Base-by-base conservation (phyloP, 768 basidiomycete genomes). In the Boletus sp. region DNA sequence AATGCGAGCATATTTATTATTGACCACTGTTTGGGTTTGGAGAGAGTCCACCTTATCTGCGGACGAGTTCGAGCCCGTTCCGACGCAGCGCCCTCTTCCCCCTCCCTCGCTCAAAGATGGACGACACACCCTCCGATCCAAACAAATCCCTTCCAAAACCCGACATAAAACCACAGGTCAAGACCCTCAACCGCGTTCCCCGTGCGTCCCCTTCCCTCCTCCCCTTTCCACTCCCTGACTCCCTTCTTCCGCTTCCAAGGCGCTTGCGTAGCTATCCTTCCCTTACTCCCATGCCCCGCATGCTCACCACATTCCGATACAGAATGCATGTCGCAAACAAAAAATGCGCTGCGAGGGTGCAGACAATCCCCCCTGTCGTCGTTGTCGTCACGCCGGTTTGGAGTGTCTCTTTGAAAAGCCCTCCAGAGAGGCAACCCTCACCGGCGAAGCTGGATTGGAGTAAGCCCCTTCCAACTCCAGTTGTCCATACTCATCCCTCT, bases 321-420 rank as follows among this genome's bases (percentile, higher is more conserved):
- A 94, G 92, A 95, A 95, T 85, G 91, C 93, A 17, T 96, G 94
- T 73, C 80, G 94, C 64, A 91, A 93, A 67, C 94, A 95, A 79
- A 97, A 97, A 77, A 97, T 97, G 95, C 81, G 94, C 64, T 98
- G 94, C 69, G 93, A 95, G 72, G 94, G 93, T 2, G 95, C 94
- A 15, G 95, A 97, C 71, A 94, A 92, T 66, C 94, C 95, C 28
- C 95, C 95, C n/a, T 98, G 95, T 74, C 87, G 90, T 66, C 85
- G 95, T 44, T 98, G 95, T 75, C 82, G 91, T 33, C 89, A 93
- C 65, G 87, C 90, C 18, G 90, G 92, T 3, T 79, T 97, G 12
- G 91, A 94, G 41, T 98, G 95, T 75, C 80, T 97, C 35, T 96
- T 98, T 70, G 95, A 98, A 73, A 97, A 97, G 65, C 95, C 95